These are phyloP conservation scores for Carex myosuroides DNA, from an alignment of 176 grass and related monocot species.

Conservation along the genomic window DNA sequence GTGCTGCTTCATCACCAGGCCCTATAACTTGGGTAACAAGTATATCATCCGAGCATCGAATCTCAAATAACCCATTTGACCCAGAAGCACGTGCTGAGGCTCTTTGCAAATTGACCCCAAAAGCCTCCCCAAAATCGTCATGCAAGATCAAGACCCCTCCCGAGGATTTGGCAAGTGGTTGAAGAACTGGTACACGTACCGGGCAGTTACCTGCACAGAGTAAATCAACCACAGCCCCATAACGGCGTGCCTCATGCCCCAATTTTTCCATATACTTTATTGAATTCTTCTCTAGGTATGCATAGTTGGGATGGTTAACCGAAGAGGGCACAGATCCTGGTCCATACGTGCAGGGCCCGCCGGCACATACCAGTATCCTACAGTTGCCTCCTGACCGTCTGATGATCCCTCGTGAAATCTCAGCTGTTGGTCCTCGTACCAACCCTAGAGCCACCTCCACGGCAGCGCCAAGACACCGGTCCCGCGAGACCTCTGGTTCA, in stretches of 20 bases:
- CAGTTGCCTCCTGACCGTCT: slow-evolving; percentile 91
- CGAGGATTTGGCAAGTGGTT: slow-evolving; percentile 81
- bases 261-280: slow-evolving; percentile 85
- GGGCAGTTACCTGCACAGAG: slow-evolving; percentile 93
- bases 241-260: slow-evolving; percentile 72
- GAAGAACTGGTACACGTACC: slow-evolving; percentile 71
- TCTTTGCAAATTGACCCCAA: slow-evolving; percentile 96
- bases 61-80: slow-evolving; percentile 89
- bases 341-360: slow-evolving; percentile 83
- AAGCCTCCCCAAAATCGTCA: slow-evolving; percentile 98
- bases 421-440: slow-evolving; percentile 70
- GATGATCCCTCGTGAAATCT: slow-evolving; percentile 83
- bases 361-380: slow-evolving; percentile 81
- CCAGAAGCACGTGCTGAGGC: slow-evolving; percentile 67
- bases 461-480: slow-evolving; percentile 80
- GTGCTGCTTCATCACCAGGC: slow-evolving; percentile 80
- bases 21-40: slow-evolving; percentile 95
- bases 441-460: slow-evolving; percentile 87
- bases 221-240: slow-evolving; percentile 71
- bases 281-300: slow-evolving; percentile 83
- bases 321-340: slow-evolving; percentile 87
- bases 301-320: slow-evolving; percentile 86
- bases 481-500: slow-evolving; percentile 70
- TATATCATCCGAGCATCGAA: slow-evolving; percentile 84
- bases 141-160: slow-evolving; percentile 91